Evolutionary conservation across 371 early-diverging fungal species (phyloP).

Genomic region (Mortierella sp.): DNA sequence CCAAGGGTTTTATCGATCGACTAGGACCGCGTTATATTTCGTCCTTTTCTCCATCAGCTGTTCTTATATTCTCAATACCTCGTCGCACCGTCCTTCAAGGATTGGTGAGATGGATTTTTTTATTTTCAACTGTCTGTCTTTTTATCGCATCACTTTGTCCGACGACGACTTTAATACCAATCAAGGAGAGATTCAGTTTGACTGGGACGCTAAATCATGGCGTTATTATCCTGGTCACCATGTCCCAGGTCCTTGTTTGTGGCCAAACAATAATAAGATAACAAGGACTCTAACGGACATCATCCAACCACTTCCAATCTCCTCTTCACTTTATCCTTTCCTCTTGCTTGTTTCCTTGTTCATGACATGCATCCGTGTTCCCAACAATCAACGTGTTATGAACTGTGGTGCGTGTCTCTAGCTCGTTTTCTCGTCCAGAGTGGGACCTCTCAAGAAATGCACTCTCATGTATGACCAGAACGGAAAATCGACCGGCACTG

Average conservation of each 20-base stretch:
- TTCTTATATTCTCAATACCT: not conserved
- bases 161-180: not conserved
- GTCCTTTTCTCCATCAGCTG: not conserved
- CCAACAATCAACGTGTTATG: conserved; percentile 2
- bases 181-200: not conserved
- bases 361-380: conserved; percentile 1
- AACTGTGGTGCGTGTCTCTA: conserved; percentile 17
- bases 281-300: conserved; percentile 26
- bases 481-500: conserved; percentile 81
- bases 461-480: conserved; percentile 75
- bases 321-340: conserved; percentile 3
- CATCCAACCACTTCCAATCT: conserved; percentile 14
- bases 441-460: conserved; percentile 76
- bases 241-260: not conserved
- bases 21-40: not conserved
- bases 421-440: conserved; percentile 59
- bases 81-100: not conserved
- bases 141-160: not conserved
- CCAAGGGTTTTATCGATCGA: not conserved
- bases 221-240: not conserved
- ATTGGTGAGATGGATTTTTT: not conserved
- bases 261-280: not conserved
- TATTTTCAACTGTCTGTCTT: not conserved
- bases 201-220: not conserved
- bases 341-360: not conserved